phyloP scores from a whole-genome alignment of 495 filamentous ascomycete species.

The Aspergillus leporis region DNA sequence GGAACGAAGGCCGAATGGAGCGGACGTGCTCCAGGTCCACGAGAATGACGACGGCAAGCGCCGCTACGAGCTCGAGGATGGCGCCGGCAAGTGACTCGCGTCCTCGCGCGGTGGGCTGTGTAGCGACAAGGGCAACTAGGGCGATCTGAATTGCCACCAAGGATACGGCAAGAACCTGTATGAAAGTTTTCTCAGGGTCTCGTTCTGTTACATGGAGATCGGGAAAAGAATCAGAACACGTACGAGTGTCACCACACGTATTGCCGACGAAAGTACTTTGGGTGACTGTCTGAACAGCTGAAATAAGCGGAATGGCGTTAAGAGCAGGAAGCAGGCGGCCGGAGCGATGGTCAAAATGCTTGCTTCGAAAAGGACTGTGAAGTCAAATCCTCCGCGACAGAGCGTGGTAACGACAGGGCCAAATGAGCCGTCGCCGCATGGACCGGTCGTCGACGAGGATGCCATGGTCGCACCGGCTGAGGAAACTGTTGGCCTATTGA shows the following conservation, averaged over 20 bases:
- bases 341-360: constrained; percentile 47
- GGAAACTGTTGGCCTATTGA: too few species aligned
- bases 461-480: constrained; percentile 3
- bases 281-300: constrained; percentile 33
- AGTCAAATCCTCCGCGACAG: constrained; percentile 51
- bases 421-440: constrained; percentile 17
- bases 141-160: constrained; percentile 37
- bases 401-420: constrained; percentile 17
- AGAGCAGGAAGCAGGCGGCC: constrained; percentile 39
- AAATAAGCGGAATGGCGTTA: constrained; percentile 36
- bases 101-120: constrained; percentile 24
- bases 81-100: constrained; percentile 39
- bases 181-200: neutral
- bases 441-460: neutral
- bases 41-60: constrained; percentile 42
- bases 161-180: constrained; percentile 30
- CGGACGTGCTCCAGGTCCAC: constrained; percentile 45
- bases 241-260: constrained; percentile 16
- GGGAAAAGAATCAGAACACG: neutral
- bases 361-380: constrained; percentile 53
- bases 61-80: constrained; percentile 29
- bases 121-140: constrained; percentile 36
- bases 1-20: constrained; percentile 46
- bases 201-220: constrained; percentile 3
- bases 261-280: constrained; percentile 32